These are phyloP conservation scores for Coniosporium tulheliwenetii DNA, from an alignment of 2,329 filamentous ascomycete genomes.

Conservation along the genomic window DNA sequence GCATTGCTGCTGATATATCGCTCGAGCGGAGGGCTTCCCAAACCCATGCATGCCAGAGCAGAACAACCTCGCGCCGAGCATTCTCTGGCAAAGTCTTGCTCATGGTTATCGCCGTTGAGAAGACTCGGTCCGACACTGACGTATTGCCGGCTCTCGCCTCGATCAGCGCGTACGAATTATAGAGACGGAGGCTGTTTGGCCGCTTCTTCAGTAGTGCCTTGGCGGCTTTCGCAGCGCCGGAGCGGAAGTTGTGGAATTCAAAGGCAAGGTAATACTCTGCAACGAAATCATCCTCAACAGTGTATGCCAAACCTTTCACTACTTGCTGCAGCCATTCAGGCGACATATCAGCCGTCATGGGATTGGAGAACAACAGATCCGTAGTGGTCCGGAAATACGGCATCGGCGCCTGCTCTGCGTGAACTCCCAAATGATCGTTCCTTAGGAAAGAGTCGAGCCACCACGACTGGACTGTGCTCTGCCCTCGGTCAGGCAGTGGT, in stretches of 20 bases:
- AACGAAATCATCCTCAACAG: slow-evolving; percentile 30
- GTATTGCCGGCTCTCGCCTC: slow-evolving; percentile 45
- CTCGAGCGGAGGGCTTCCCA: slow-evolving; percentile 47
- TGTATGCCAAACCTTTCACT: slow-evolving; percentile 41
- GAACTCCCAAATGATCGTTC: too few relatives aligned
- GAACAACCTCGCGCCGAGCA: slow-evolving; percentile 20
- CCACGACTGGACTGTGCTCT: too few relatives aligned
- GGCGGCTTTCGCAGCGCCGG: slow-evolving; percentile 49
- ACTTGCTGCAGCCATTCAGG: slow-evolving; percentile 34
- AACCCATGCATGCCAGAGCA: slow-evolving; percentile 47
- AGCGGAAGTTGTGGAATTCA: slow-evolving; percentile 37
- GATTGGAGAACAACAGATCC: slow-evolving; percentile 3
- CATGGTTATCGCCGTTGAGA: slow-evolving; percentile 51
- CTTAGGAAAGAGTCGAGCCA: too few relatives aligned
- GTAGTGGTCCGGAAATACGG: slow-evolving; percentile 2
- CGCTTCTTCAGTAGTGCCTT: slow-evolving; percentile 58
- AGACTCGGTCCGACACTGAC: slow-evolving; percentile 46
- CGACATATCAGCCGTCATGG: slow-evolving; percentile 12
- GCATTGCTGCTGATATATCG: slow-evolving; percentile 17
- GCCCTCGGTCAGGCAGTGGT: too few relatives aligned
- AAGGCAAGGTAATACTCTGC: slow-evolving; percentile 58
- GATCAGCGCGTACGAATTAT: slow-evolving; percentile 64
- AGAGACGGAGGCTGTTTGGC: slow-evolving; percentile 49
- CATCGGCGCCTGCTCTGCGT: too few relatives aligned
- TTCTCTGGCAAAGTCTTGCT: slow-evolving; percentile 21